Evolutionary conservation across 352 stramenopile species (phyloP).

Genomic region (Thraustotheca clavata): DNA sequence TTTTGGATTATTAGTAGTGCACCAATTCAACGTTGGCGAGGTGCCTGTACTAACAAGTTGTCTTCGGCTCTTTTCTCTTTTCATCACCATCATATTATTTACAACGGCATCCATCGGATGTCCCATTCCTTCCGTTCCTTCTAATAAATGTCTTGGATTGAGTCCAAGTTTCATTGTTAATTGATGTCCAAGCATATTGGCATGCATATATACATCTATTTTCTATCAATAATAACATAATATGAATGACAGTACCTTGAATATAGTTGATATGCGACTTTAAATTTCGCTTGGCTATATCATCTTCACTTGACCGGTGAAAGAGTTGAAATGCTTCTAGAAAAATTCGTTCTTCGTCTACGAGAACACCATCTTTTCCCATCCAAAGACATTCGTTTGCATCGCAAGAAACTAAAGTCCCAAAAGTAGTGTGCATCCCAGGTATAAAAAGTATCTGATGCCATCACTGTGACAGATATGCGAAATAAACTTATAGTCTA

Average conservation of each 20-base stretch:
- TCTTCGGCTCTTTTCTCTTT: slow-evolving; percentile 22
- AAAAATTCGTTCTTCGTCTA: slow-evolving; percentile 34
- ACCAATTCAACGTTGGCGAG: slow-evolving; percentile 53
- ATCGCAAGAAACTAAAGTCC: slow-evolving; percentile 18
- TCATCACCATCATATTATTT: slow-evolving; percentile 35
- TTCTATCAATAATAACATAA: background rate
- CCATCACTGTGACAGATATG: too few species aligned
- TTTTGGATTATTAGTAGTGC: slow-evolving; percentile 51
- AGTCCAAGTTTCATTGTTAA: slow-evolving; percentile 67
- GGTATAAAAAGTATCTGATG: too few species aligned
- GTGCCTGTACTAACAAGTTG: slow-evolving; percentile 23
- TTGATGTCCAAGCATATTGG: slow-evolving; percentile 38
- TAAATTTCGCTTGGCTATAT: slow-evolving; percentile 42
- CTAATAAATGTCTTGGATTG: slow-evolving; percentile 49
- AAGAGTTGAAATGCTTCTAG: slow-evolving; percentile 38
- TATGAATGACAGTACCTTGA: slow-evolving; percentile 32
- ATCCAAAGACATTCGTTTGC: slow-evolving; percentile 41
- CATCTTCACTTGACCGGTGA: slow-evolving; percentile 26
- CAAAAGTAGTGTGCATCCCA: slow-evolving; percentile 34
- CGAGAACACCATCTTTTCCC: slow-evolving; percentile 32
- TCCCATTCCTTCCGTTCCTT: slow-evolving; percentile 29
- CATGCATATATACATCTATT: slow-evolving; percentile 52
- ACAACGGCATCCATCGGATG: slow-evolving; percentile 51
- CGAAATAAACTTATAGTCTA: too few species aligned
- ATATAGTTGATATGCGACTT: slow-evolving; percentile 69